Percentiles rank a stretch among this genome's conserved stretches.
These are phyloP conservation scores for Arthrobotrys musiformis DNA, from an alignment of 2,329 filamentous ascomycete species.

Conservation along the genomic window DNA sequence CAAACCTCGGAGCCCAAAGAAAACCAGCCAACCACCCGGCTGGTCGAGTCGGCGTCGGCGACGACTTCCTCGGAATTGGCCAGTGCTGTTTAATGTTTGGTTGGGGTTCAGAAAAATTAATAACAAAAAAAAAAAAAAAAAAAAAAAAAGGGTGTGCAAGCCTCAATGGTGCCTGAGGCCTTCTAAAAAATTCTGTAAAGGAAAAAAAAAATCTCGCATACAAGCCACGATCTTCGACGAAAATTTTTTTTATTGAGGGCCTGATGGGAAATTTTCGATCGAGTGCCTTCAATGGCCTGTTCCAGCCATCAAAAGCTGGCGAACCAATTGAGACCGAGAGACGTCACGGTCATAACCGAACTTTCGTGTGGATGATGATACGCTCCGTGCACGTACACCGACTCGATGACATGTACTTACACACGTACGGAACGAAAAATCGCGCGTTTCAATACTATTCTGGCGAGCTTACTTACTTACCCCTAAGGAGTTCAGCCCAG, in stretches of 20 bases:
- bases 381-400: constrained; percentile 5
- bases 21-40: constrained; percentile 13
- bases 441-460: constrained; percentile 45
- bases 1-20: constrained; percentile 43
- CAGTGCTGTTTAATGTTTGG: constrained; percentile 10
- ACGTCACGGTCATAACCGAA: constrained; percentile 39
- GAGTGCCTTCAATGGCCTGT: constrained; percentile 27
- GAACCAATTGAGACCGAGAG: constrained; percentile 15
- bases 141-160: background rate
- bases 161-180: constrained; percentile 20
- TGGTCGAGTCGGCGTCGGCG: constrained; percentile 39
- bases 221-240: constrained; percentile 16
- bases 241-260: background rate
- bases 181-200: background rate
- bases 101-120: background rate
- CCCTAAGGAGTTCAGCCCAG: constrained; percentile 41
- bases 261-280: constrained; percentile 1
- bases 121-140: background rate
- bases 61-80: constrained; percentile 23
- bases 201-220: background rate
- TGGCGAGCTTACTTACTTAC: constrained; percentile 23
- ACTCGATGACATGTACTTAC: constrained; percentile 23
- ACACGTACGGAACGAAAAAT: constrained; percentile 26
- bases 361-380: constrained; percentile 7
- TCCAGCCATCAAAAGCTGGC: constrained; percentile 22